Evolutionary conservation across 257 asterid genomes (phyloP).

Genomic region (Osmanthus fragrans): DNA sequence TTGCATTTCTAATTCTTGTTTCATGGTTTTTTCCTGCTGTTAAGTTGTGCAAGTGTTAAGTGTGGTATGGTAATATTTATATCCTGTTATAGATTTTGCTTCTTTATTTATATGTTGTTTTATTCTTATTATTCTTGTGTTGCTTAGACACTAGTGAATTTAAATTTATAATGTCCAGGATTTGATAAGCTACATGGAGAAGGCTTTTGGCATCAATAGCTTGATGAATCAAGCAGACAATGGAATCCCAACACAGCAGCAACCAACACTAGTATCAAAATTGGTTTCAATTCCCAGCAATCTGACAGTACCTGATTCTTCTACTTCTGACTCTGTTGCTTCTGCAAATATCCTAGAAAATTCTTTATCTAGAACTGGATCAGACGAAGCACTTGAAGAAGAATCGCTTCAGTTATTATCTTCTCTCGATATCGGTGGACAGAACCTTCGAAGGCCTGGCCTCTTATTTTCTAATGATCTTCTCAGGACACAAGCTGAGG

Average conservation of each 20-base stretch:
- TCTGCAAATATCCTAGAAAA: conserved; percentile 47
- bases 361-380: conserved; percentile 56
- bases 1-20: not conserved
- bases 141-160: conserved; percentile 7
- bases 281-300: conserved; percentile 48
- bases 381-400: conserved; percentile 83
- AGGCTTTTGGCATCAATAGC: conserved; percentile 57
- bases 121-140: not conserved
- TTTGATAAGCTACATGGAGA: conserved; percentile 85
- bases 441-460: conserved; percentile 51
- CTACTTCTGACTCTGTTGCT: conserved; percentile 50
- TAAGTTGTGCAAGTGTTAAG: not conserved
- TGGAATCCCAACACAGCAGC: conserved; percentile 54
- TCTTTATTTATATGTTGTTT: too few species aligned
- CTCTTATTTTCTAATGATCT: conserved; percentile 57
- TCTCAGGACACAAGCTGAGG: conserved; percentile 57
- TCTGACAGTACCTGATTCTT: conserved; percentile 45
- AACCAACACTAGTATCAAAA: conserved; percentile 46
- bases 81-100: not conserved
- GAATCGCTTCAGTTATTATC: conserved; percentile 68
- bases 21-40: not conserved
- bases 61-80: not conserved
- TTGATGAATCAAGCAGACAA: conserved; percentile 57
- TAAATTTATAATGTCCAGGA: conserved; percentile 60
- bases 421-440: conserved; percentile 55